Conservation (phyloP, 306 rosid genomes). For the Elaeagnus macrophylla region DNA sequence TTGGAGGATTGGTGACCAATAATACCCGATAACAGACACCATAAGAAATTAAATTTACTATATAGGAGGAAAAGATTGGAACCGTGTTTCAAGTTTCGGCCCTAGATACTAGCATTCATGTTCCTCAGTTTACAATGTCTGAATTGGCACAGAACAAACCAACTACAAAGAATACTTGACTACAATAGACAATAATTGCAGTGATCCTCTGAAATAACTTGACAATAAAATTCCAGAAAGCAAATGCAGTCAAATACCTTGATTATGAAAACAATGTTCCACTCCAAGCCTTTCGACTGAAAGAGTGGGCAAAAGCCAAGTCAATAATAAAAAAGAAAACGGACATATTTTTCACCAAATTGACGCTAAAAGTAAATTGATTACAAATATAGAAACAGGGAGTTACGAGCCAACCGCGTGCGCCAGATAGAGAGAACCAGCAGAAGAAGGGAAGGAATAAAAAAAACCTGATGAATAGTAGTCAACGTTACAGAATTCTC, state of each 20-base stretch:
- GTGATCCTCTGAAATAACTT: background rate
- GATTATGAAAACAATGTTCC: slow-evolving; percentile 90
- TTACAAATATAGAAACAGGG: background rate
- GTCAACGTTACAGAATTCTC: slow-evolving; percentile 72
- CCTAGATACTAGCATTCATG: no score
- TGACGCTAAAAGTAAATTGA: background rate
- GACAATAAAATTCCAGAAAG: background rate
- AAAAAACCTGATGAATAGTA: slow-evolving; percentile 87
- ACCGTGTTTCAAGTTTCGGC: no score
- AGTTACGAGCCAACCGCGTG: background rate
- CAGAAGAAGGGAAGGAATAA: background rate
- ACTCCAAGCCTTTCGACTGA: slow-evolving; percentile 96
- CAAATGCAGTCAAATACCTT: slow-evolving; percentile 44
- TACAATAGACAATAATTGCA: background rate
- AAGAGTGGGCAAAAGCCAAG: slow-evolving; percentile 16
- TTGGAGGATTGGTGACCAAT: no score
- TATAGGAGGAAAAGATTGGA: no score
- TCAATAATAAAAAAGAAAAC: no score
- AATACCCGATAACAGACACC: no score
- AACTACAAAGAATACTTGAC: no score
- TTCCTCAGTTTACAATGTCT: no score
- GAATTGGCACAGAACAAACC: no score
- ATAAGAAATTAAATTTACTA: no score
- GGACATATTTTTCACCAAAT: no score
- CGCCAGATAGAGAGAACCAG: background rate